Conservation (phyloP, 179 eudicot genomes). For the Drosera spatulata region DNA sequence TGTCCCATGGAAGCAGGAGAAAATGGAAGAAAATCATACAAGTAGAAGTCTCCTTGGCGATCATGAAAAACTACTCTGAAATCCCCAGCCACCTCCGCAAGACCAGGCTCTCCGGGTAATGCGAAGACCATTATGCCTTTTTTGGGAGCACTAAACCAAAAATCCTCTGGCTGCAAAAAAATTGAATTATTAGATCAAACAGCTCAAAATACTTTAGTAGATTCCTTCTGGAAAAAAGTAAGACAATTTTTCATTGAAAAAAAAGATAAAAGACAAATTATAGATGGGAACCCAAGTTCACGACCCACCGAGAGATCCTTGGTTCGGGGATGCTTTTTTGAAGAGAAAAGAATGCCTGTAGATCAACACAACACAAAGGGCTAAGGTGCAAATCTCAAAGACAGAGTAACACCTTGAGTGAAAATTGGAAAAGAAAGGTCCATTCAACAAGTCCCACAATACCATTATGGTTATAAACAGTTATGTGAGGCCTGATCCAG, state of each 20-base stretch:
- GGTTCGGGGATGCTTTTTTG: slow-evolving; percentile 89
- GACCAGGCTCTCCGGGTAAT: slow-evolving; percentile 95
- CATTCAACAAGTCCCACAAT: slow-evolving; percentile 3
- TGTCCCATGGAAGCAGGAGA: slow-evolving; percentile 1
- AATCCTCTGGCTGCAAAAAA: slow-evolving; percentile 74
- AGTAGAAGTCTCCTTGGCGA: slow-evolving; percentile 95
- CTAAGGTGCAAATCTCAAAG: background rate
- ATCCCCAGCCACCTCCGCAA: slow-evolving; percentile 79
- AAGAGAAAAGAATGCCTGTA: slow-evolving; percentile 72
- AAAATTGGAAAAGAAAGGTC: background rate
- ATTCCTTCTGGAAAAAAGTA: background rate
- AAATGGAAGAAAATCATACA: slow-evolving; percentile 32
- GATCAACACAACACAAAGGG: background rate
- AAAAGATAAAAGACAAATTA: background rate
- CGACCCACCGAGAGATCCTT: slow-evolving; percentile 74
- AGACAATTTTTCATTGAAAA: background rate
- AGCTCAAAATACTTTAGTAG: background rate
- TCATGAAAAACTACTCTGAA: slow-evolving; percentile 93
- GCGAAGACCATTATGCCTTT: slow-evolving; percentile 97
- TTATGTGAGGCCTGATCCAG: slow-evolving; percentile 92
- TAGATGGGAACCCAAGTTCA: too few relatives aligned
- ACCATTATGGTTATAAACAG: slow-evolving; percentile 86
- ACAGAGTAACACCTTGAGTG: background rate
- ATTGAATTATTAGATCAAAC: slow-evolving; percentile 1
- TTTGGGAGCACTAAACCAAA: slow-evolving; percentile 94